Conservation (phyloP, 306 rosid species). For the Sphenostylis stenocarpa region DNA sequence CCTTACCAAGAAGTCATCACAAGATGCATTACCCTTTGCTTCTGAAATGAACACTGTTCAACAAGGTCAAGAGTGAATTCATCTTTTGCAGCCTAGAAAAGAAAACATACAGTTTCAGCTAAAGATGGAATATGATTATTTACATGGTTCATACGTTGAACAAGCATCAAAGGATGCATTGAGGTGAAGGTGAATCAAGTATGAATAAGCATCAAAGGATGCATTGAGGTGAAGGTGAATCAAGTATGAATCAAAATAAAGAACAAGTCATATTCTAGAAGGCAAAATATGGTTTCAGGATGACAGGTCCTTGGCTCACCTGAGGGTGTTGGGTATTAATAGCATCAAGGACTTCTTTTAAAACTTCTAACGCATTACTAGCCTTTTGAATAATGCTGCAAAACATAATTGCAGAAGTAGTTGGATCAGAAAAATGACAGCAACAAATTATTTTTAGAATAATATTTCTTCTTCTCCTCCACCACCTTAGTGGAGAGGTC, state of each 20-base stretch:
- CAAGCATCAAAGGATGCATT: not conserved
- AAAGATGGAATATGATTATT: not conserved
- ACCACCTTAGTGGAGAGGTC: slow-evolving; percentile 16
- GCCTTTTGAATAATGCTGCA: slow-evolving; percentile 89
- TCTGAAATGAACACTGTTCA: slow-evolving; percentile 91
- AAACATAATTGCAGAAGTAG: slow-evolving; percentile 28
- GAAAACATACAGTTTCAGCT: slow-evolving; percentile 27
- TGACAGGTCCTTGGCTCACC: slow-evolving; percentile 50
- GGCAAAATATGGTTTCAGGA: slow-evolving; percentile 23
- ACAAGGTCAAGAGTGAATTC: slow-evolving; percentile 96
- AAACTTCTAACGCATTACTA: slow-evolving; percentile 68
- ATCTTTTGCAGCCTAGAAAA: slow-evolving; percentile 70
- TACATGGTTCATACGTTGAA: slow-evolving; percentile 18
- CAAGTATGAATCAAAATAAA: slow-evolving; percentile 11
- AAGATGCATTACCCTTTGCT: slow-evolving; percentile 94
- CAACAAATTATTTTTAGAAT: not conserved
- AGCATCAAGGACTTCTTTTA: slow-evolving; percentile 88
- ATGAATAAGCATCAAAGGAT: not conserved
- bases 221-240: not conserved
- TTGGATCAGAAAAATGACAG: not conserved
- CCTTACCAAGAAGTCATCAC: slow-evolving; percentile 91
- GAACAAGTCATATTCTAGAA: slow-evolving; percentile 10
- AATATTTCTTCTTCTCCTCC: not conserved
- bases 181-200: not conserved
- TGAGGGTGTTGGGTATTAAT: slow-evolving; percentile 65